A percentile compares a stretch with the other conserved stretches of the same genome.
These are phyloP conservation scores for Candida sp. DNA, from an alignment of 1,139 yeast genomes.

Conservation along the genomic window DNA sequence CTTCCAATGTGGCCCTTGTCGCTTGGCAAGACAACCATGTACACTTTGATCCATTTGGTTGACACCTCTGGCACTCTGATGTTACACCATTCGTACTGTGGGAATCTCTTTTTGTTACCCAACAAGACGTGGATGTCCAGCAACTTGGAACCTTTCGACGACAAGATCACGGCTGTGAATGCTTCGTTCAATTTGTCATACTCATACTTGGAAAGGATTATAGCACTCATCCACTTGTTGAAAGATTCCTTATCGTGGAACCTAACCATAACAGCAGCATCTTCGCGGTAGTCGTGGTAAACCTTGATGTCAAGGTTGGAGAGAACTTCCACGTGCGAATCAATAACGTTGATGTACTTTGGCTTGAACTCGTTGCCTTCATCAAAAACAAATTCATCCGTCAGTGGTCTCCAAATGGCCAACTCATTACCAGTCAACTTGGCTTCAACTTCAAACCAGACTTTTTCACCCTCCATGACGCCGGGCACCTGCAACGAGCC, in stretches of 20 bases:
- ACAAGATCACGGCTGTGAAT: conserved; percentile 58
- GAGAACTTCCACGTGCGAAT: conserved; percentile 36
- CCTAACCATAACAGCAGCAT: conserved; percentile 34
- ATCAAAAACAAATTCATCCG: conserved; percentile 23
- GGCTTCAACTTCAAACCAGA: conserved; percentile 46
- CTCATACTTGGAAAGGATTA: conserved; percentile 54
- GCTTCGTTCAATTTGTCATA: conserved; percentile 56
- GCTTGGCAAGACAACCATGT: conserved; percentile 47
- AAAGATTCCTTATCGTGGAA: conserved; percentile 37
- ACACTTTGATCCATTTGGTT: conserved; percentile 58
- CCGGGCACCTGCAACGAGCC: conserved; percentile 33
- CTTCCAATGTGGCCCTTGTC: conserved; percentile 46
- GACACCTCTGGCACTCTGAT: conserved; percentile 59
- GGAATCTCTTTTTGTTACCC: conserved; percentile 47
- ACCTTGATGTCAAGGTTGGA: conserved; percentile 33
- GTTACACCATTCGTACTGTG: conserved; percentile 60
- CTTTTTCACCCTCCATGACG: conserved; percentile 15
- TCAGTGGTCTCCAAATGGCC: conserved; percentile 48
- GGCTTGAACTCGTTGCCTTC: conserved; percentile 40
- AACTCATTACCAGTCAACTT: conserved; percentile 57
- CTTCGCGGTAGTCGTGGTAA: conserved; percentile 41
- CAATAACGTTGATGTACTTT: conserved; percentile 53
- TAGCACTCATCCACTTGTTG: conserved; percentile 48
- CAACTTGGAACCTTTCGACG: conserved; percentile 56
- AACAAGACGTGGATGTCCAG: conserved; percentile 58